A percentile compares a stretch with the other conserved stretches of the same genome.
phyloP scores from a whole-genome alignment of 164 flowering plant species.

The Protea cynaroides region DNA sequence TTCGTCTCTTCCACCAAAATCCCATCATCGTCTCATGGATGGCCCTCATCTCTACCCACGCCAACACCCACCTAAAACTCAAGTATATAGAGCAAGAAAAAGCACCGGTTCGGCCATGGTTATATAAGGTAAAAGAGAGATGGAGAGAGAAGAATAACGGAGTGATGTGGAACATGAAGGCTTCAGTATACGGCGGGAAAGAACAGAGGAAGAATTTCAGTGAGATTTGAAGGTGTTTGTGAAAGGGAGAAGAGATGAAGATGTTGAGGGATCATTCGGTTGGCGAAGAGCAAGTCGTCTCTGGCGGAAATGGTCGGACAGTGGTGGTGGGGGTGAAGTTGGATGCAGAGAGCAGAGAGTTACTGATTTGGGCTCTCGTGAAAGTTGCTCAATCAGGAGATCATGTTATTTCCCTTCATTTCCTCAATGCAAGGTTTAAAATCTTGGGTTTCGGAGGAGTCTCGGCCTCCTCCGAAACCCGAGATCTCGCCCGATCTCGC shows the following conservation, averaged over 20 bases:
- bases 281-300: constrained; percentile 1
- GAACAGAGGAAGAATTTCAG: not conserved
- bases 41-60: too few species aligned
- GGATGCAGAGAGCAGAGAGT: constrained; percentile 63
- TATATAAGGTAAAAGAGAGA: not conserved
- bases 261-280: not conserved
- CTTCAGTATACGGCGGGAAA: not conserved
- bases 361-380: constrained; percentile 89
- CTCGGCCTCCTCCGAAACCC: too few species aligned
- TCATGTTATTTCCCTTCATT: constrained; percentile 74
- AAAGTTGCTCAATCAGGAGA: constrained; percentile 85
- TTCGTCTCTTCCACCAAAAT: too few species aligned
- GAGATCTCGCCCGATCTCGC: too few species aligned
- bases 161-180: not conserved
- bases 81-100: too few species aligned
- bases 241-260: not conserved
- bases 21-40: too few species aligned
- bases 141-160: not conserved
- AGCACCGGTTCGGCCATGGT: not conserved
- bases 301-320: constrained; percentile 36
- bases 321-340: constrained; percentile 84
- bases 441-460: too few species aligned
- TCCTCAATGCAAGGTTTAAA: too few species aligned
- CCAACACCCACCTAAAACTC: too few species aligned
- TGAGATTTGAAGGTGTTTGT: not conserved